Evolutionary conservation across 192 early-diverging fungal species (phyloP), one percentile per base, ranked within the genome.

Genomic region (Podila horticola): DNA sequence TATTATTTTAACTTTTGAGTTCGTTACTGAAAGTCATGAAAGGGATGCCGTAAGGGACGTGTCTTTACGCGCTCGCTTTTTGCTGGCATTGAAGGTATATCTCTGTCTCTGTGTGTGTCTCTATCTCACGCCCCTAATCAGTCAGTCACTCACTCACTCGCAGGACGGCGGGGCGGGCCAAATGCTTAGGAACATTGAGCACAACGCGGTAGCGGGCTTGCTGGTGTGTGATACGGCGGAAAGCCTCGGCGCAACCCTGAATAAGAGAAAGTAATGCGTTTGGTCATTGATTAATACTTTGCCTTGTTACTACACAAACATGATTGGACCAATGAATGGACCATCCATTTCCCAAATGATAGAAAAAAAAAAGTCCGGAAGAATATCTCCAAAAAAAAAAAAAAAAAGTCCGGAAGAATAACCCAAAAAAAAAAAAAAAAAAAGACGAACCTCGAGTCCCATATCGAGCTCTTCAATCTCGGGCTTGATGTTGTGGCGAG

Each of bases 171-270:
- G 31, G 64, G 20, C 71, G n/a, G 24, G 69, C 57, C 4, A 79
- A 29, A 36, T 74, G 58, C 12, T 69, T 51, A 45, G 72, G 72
- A 50, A 81, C 73, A 55, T 84, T 70, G 38, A 95, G 82, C 10
- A 95, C 93, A 60, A 91, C 83, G 51, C 93, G 86, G 82, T 92
- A 94, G 24, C 89, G 85, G 9, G 89, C 92, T 69, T 90, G 82
- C 28, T 88, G 87, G 4, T 81, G 66, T 3, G 81, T 81, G 11
- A 93, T 84, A 22, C 84, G 84, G 64, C 88, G 74, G 62, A 92
- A 84, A 7, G 90, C 93, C 48, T 89, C 87, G 58, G 86, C 84
- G 34, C 88, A 84, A 50, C 93, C 82, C 24, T 85, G 58, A 5
- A 22, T 67, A 26, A 34, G 34, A 41, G 36, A 65, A 20, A 73